phyloP scores from a whole-genome alignment of 768 basidiomycete genomes.

The Xerocomellus intermedius region DNA sequence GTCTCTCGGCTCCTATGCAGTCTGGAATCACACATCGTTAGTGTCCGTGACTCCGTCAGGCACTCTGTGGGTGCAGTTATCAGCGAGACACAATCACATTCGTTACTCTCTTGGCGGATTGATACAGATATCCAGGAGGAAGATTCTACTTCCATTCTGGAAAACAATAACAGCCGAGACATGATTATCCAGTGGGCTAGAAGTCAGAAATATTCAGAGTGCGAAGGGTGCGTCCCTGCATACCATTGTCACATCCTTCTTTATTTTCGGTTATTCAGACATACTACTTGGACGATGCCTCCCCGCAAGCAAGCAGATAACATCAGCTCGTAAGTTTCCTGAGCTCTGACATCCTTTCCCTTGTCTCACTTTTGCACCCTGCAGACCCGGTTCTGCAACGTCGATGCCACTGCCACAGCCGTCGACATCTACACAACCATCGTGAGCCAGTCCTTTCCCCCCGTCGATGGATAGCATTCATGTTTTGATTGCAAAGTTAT shows the following conservation, averaged over 20 bases:
- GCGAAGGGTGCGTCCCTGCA: neutral
- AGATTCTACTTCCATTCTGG: neutral
- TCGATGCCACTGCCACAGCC: neutral
- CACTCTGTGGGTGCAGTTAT: neutral
- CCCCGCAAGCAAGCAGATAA: neutral
- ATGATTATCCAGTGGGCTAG: slow-evolving; percentile 1
- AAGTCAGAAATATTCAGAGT: neutral
- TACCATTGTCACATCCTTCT: neutral
- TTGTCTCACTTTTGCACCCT: neutral
- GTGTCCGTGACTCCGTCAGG: neutral
- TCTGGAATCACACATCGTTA: neutral
- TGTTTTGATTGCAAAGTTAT: neutral
- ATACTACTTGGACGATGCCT: neutral
- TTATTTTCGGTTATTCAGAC: neutral
- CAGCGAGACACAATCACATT: neutral
- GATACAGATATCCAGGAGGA: neutral
- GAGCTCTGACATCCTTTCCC: too few species aligned
- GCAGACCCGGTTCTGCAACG: neutral
- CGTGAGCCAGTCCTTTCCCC: neutral
- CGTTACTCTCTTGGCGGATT: slow-evolving; percentile 7
- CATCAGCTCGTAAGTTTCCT: neutral
- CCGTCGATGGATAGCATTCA: neutral
- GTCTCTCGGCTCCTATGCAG: neutral
- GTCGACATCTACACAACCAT: neutral
- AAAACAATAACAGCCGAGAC: neutral